Evolutionary conservation across 495 filamentous ascomycete genomes (phyloP), one percentile per base, ranked within the genome.

Genomic region (Gamarada debralockiae): DNA sequence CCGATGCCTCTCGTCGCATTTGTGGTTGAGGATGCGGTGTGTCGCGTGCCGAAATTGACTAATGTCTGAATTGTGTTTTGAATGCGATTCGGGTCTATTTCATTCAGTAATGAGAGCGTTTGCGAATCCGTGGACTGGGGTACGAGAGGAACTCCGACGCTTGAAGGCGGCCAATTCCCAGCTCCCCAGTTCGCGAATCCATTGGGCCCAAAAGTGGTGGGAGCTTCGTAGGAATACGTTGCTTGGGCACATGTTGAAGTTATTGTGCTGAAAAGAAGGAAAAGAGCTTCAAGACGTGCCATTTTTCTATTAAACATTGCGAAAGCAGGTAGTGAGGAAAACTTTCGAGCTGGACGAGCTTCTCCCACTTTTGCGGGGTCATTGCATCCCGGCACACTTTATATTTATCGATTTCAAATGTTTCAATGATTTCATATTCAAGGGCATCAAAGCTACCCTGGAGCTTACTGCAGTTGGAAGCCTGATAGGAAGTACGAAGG

Each of bases 31-130:
- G 74, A 78, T 12, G 77, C 54, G 7, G 76, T 78, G 56, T 77
- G 74, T 3, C 76, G 60, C 13, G 75, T 80, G 37, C 74, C 74
- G 50, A 76, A 80, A 21, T 62, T 70, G 7, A 71, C 73, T 2
- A 80, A 66, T 31, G 67, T 78, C 42, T 55, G 55, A 37, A 80
- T 68, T 38, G 60, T 71, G 14, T 65, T 61, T 47, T 76, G 53
- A 54, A 80, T 73, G n/a, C 63, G 61, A 2, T 53, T 57, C 10
- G 71, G 54, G 57, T 71, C 64, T 3, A 80, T 56, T 15, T 67
- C 61, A 3, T 66, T 59, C 0, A 80, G 63, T 53, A 76, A 65
- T 5, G 64, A 61, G 25, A 50, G 54, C 1, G 76, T 61, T 41
- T 74, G 72, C 3, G 52, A 56, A 41, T 75, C 71, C 12, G 75